These are phyloP conservation scores for Sporothrix brunneoviolacea DNA, from an alignment of 2,329 filamentous ascomycete species.

Conservation along the genomic window DNA sequence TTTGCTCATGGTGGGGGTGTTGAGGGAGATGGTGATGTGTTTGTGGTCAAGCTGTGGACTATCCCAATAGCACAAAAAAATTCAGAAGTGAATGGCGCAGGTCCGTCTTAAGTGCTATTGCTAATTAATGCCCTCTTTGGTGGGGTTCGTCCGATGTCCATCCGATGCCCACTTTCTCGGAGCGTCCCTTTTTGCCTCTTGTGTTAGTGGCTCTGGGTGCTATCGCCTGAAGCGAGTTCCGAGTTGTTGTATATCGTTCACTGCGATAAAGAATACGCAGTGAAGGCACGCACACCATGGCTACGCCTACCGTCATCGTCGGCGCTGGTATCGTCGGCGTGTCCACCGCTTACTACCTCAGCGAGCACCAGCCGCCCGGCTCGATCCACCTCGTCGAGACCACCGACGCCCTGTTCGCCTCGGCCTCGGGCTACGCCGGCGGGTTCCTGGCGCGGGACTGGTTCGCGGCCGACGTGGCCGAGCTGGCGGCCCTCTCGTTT, in stretches of 20 bases:
- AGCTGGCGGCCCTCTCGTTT: conserved; percentile 62
- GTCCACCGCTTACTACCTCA: conserved; percentile 67
- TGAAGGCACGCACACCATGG: conserved; percentile 26
- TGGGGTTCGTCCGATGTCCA: no score
- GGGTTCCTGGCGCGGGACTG: conserved; percentile 71
- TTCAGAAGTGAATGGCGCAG: no score
- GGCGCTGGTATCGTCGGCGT: conserved; percentile 65
- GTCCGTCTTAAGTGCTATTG: no score
- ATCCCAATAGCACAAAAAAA: no score
- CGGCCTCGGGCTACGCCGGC: conserved; percentile 66
- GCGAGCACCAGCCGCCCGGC: conserved; percentile 36
- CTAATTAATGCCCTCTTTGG: no score
- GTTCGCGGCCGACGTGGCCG: conserved; percentile 50
- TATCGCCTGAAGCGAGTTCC: no score
- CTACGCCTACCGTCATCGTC: conserved; percentile 57
- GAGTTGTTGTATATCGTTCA: no score
- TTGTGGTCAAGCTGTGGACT: no score
- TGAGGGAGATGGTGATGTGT: conserved; percentile 32
- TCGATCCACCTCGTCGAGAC: conserved; percentile 43
- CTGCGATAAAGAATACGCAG: no score
- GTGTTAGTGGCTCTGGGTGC: no score
- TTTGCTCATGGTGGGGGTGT: conserved; percentile 34
- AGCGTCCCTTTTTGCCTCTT: no score
- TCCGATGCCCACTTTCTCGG: no score
- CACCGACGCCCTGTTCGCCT: conserved; percentile 55